Base-by-base conservation (phyloP, 139 green algal species). In the Micromonas pusilla region DNA sequence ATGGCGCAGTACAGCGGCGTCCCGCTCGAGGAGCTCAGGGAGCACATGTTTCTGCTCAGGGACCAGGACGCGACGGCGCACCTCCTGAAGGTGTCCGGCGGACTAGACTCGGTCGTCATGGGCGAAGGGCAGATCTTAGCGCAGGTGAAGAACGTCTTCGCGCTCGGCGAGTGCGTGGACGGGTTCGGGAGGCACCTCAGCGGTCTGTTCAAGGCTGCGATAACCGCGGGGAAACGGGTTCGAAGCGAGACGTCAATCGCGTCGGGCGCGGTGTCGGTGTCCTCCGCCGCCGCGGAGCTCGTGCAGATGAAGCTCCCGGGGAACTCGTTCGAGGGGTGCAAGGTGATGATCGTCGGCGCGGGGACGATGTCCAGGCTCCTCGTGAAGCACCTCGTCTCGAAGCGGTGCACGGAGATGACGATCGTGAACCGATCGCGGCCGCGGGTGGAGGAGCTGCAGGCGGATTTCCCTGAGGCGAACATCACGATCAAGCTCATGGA, bases 91-190 rank as follows among this genome's bases (percentile, higher is more conserved):
- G 96, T 99, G 28, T 87, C 93, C 0, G 91, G 89, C 32, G 96
- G 96, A 67, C 89, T 99, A 4, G 96, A 99, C 81, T 97, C 91
- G 0, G 89, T 99, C 20, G 96, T 99, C 1, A 94, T 99, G 90
- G 96, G 96, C 25, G 96, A 99, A 87, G 96, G 96, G 25, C 96
- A 99, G 83, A 99, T 99, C 76, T 85, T 99, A 53, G 93, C 96
- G 19, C 96, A 99, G 86, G 76, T 76, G 26, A 77, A 82, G 34
- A 37, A 21, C 25, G 79, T 83, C 0, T 80, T 80, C 52, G 36
- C 96, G 83, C 92, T 97, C 2, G 95, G 94, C 5, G 92, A 97
- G 87, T 90, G 89, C 73, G 83, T 79, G 30, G 77, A 84, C 4
- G 96, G 94, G 63, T 99, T 99, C 82, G 96, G 96, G 0, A 89